Conservation (phyloP, 148 eudicot genomes). For the Vaccinium macrocarpon region DNA sequence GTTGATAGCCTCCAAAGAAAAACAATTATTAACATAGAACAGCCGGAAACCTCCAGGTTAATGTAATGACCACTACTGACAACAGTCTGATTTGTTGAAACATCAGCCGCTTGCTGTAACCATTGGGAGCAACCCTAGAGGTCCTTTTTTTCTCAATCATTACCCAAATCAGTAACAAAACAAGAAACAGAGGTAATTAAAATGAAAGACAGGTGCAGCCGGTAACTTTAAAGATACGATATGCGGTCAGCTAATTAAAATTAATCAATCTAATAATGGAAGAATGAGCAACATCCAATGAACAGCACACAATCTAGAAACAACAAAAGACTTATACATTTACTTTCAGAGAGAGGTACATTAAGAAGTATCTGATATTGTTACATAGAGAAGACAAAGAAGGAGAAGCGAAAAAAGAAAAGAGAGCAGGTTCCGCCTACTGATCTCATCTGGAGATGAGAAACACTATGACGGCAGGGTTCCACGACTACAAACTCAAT, state of each 20-base stretch:
- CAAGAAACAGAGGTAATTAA: neutral
- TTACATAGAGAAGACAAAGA: neutral
- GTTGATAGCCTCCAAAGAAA: neutral
- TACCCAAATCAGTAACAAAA: conserved; percentile 12
- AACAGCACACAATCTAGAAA: neutral
- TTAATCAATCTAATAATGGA: neutral
- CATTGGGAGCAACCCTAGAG: conserved; percentile 22
- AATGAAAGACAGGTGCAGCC: neutral
- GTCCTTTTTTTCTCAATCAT: conserved; percentile 33
- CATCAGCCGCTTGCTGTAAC: conserved; percentile 49
- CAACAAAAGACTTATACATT: neutral
- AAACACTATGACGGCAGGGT: neutral
- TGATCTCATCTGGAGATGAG: neutral
- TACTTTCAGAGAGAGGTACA: neutral
- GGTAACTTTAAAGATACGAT: neutral
- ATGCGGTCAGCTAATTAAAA: neutral
- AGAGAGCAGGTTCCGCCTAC: neutral
- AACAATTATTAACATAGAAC: conserved; percentile 38
- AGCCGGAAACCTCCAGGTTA: conserved; percentile 38
- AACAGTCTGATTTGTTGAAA: conserved; percentile 35
- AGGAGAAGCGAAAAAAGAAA: neutral
- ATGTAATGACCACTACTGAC: conserved; percentile 51
- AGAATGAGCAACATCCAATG: neutral
- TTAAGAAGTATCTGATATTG: neutral
- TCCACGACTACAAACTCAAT: neutral